Evolutionary conservation across 2,329 filamentous ascomycete genomes (phyloP).

Genomic region (Rosellinia necatrix): DNA sequence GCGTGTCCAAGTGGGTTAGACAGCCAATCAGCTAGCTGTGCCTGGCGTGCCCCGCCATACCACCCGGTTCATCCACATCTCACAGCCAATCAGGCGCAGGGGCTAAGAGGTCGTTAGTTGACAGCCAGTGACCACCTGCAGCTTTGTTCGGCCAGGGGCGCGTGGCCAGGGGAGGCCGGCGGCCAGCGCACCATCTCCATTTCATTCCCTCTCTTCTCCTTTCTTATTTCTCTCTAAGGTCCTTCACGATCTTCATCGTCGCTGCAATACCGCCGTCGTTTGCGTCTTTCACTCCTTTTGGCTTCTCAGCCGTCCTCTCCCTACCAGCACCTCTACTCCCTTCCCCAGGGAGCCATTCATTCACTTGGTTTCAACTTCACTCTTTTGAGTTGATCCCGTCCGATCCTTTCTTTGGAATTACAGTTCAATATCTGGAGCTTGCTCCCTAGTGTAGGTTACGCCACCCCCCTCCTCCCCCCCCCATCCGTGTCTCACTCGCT

Average conservation of each 20-base stretch:
- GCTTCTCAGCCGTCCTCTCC: conserved; percentile 38
- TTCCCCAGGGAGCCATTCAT: conserved; percentile 42
- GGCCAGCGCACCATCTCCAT: conserved; percentile 17
- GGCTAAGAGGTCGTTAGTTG: too few species aligned
- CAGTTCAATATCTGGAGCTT: conserved; percentile 37
- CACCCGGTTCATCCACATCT: not conserved
- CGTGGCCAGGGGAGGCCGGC: not conserved
- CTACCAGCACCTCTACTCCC: conserved; percentile 44
- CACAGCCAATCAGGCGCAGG: conserved; percentile 18
- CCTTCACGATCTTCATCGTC: conserved; percentile 43
- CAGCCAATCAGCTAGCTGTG: conserved; percentile 15
- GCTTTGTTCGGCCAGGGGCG: conserved; percentile 17
- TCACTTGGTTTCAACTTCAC: conserved; percentile 50
- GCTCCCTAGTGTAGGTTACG: conserved; percentile 38
- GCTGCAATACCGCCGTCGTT: conserved; percentile 42
- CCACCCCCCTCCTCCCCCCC: too few species aligned
- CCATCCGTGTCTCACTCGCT: conserved; percentile 11
- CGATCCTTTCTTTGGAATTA: conserved; percentile 48
- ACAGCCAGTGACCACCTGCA: not conserved
- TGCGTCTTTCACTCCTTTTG: conserved; percentile 38
- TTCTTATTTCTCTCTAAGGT: conserved; percentile 27
- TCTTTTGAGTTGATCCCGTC: conserved; percentile 54
- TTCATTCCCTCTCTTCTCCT: conserved; percentile 30
- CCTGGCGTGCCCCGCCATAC: conserved; percentile 8
- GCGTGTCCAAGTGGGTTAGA: too few species aligned